Evolutionary conservation across 768 basidiomycete genomes (phyloP), one percentile per base, ranked within the genome.

Genomic region (Coprinopsis cinerea): DNA sequence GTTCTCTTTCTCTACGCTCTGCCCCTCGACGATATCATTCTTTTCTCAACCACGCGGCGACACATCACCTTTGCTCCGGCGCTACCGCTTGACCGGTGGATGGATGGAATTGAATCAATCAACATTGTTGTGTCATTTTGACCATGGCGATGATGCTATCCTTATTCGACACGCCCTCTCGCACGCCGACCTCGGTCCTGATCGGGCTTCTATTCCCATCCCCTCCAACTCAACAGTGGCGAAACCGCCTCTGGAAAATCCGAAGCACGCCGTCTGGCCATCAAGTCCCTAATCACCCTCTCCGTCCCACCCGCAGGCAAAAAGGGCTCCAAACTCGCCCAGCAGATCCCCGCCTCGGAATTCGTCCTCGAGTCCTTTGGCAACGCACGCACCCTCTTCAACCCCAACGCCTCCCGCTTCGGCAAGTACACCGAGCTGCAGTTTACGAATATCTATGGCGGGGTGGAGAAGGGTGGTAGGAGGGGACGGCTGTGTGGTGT

Each of bases 401-500:
- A 97, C 61, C 79, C 90, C 41, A 96, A 96, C 60, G 94, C 95
- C 13, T 97, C 96, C 25, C 86, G 92, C 42, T 96, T 95, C 62
- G 96, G 95, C 49, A 93, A 95, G 65, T 99, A 99, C 65, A 96
- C 93, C 39, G 96, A 99, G 62, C 78, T 99, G 0, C 96, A 98
- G 67, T 98, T 97, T 71, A 89, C 81, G 46, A 93, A 97, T 27
- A 45, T 45, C 28, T 45, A 45, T 20, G 44, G 44, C 25, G 27
- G 20, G 6, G 4, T 10, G 41, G 41, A 45, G 20, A 17, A 20
- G 42, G 42, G 42, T 10, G 42, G 42, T 4, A 7, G 44, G 44
- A 85, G 88, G 18, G 94, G 94, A 5, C 78, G 93, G 2, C 69
- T 98, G 0, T 83, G 75, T 40, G 96, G 96, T 54, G 73, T 92